phyloP scores from a whole-genome alignment of 495 filamentous ascomycete species.

The Talaromyces thailandensis region DNA sequence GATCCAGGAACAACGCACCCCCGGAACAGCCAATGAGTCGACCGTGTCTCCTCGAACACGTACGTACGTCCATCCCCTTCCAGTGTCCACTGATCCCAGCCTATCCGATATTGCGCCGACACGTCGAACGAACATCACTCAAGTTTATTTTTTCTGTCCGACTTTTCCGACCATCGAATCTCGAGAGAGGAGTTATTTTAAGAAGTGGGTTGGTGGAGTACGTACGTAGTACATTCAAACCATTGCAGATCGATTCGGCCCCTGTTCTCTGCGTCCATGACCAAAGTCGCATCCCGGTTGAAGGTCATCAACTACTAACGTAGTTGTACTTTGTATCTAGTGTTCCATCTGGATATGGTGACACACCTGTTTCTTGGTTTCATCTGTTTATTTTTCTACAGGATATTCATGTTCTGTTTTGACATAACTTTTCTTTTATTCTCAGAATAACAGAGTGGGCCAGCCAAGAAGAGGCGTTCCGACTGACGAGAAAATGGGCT shows the following conservation, averaged over 20 bases:
- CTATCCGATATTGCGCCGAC: too few relatives aligned
- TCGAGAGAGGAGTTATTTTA: neutral
- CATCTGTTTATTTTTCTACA: too few relatives aligned
- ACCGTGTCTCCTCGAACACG: neutral
- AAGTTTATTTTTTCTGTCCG: neutral
- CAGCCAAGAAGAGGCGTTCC: neutral
- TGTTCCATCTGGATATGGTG: too few relatives aligned
- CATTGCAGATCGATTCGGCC: neutral
- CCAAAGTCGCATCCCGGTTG: neutral
- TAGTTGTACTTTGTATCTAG: too few relatives aligned
- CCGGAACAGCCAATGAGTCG: neutral
- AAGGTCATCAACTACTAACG: neutral
- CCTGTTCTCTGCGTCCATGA: neutral
- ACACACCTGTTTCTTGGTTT: too few relatives aligned
- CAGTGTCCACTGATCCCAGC: neutral
- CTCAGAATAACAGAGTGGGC: neutral
- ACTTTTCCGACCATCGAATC: neutral
- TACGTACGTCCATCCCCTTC: neutral
- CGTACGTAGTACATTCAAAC: neutral
- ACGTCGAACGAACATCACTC: neutral
- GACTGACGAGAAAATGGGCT: neutral
- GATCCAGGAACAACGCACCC: neutral
- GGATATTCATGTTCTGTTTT: neutral
- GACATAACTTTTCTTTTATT: neutral
- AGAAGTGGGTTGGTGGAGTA: neutral